phyloP scores from a whole-genome alignment of 1,284 basidiomycete species.

The Ustilago tritici region DNA sequence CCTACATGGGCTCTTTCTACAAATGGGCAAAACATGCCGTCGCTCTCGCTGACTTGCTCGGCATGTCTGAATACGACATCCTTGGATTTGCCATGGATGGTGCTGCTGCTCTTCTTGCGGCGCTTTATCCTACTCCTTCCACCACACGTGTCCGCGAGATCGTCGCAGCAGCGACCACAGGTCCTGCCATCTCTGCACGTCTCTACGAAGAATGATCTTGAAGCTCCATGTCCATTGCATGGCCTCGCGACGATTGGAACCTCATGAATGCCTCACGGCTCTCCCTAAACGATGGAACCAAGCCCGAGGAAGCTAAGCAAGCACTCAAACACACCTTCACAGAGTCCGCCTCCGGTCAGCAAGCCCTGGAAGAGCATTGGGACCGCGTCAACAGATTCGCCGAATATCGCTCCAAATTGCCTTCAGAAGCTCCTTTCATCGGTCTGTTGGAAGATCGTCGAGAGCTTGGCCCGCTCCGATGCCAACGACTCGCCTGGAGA shows the following conservation, averaged over 20 bases:
- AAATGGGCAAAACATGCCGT: slow-evolving; percentile 47
- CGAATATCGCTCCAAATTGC: slow-evolving; percentile 35
- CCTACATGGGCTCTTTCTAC: slow-evolving; percentile 48
- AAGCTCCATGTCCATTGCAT: slow-evolving; percentile 44
- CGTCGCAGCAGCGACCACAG: slow-evolving; percentile 32
- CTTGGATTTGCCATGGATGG: slow-evolving; percentile 36
- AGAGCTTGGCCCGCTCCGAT: slow-evolving; percentile 37
- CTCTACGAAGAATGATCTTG: slow-evolving; percentile 45
- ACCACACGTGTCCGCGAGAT: slow-evolving; percentile 41
- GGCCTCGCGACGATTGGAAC: slow-evolving; percentile 48
- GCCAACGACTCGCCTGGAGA: slow-evolving; percentile 38
- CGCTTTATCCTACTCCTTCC: slow-evolving; percentile 27
- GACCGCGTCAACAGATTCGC: slow-evolving; percentile 41
- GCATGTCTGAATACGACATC: slow-evolving; percentile 35
- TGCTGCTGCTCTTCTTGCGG: slow-evolving; percentile 37
- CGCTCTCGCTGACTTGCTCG: slow-evolving; percentile 36
- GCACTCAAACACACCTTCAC: slow-evolving; percentile 39
- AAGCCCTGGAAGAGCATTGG: slow-evolving; percentile 38
- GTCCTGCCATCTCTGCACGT: slow-evolving; percentile 40
- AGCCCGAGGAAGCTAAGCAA: slow-evolving; percentile 40
- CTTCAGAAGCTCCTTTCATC: slow-evolving; percentile 36
- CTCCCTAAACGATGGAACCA: slow-evolving; percentile 36
- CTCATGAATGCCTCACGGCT: slow-evolving; percentile 41
- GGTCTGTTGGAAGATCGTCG: slow-evolving; percentile 42
- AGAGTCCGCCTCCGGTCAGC: slow-evolving; percentile 24